These are phyloP conservation scores for Esteya vermicola DNA, from an alignment of 2,329 filamentous ascomycete species.

Conservation along the genomic window DNA sequence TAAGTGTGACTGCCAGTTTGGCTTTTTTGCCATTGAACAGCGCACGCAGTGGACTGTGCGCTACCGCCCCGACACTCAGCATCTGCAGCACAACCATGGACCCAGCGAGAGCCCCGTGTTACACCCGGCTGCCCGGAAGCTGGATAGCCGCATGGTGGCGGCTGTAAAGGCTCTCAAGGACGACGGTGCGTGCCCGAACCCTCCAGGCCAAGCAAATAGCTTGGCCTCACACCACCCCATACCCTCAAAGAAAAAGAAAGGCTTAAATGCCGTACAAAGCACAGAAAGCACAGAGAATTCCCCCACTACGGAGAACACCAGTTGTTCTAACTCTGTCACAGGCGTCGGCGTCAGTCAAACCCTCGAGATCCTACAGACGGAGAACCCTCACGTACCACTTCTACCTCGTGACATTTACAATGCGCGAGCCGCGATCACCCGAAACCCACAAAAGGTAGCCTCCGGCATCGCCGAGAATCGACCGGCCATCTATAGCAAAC, in stretches of 20 bases:
- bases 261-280: too few species aligned
- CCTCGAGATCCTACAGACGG: conserved; percentile 49
- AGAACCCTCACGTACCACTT: conserved; percentile 49
- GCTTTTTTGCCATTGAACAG: conserved; percentile 56
- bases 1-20: conserved; percentile 54
- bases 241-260: too few species aligned
- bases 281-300: too few species aligned
- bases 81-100: conserved; percentile 49
- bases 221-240: too few species aligned
- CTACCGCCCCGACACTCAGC: conserved; percentile 43
- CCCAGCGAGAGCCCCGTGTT: conserved; percentile 53
- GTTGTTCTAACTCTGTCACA: conserved; percentile 17
- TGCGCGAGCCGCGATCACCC: conserved; percentile 50
- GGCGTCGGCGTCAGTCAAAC: conserved; percentile 52
- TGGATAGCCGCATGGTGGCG: conserved; percentile 54
- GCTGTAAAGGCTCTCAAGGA: conserved; percentile 53
- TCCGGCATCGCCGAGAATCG: conserved; percentile 44
- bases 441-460: conserved; percentile 48
- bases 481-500: conserved; percentile 53
- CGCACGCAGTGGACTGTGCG: conserved; percentile 53
- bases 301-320: too few species aligned
- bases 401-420: conserved; percentile 55
- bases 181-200: conserved; percentile 34
- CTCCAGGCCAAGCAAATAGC: background rate
- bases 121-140: conserved; percentile 49